A percentile compares a stretch with the other conserved stretches of the same genome.
These are phyloP conservation scores for Aureobasidium sp. DNA, from an alignment of 2,329 filamentous ascomycete genomes.

Conservation along the genomic window DNA sequence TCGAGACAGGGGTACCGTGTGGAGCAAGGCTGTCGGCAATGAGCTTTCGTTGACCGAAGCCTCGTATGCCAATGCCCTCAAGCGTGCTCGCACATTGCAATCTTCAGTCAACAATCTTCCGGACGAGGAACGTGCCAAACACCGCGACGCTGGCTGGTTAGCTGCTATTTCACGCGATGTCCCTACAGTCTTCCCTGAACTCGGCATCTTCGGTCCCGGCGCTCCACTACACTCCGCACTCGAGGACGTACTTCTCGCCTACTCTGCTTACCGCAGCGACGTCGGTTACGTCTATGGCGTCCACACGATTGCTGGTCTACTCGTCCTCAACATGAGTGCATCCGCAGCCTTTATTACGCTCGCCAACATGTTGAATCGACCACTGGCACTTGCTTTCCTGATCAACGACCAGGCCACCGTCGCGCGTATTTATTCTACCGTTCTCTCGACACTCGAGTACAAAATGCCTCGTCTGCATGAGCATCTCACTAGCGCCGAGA, in stretches of 20 bases:
- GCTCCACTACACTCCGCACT: constrained; percentile 62
- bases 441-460: constrained; percentile 58
- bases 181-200: constrained; percentile 60
- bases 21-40: constrained; percentile 66
- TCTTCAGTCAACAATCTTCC: constrained; percentile 43
- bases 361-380: constrained; percentile 70
- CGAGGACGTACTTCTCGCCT: constrained; percentile 68
- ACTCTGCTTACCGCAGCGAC: constrained; percentile 74
- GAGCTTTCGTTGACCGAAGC: constrained; percentile 59
- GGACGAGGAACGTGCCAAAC: constrained; percentile 39
- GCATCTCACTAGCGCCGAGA: constrained; percentile 49
- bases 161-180: constrained; percentile 59
- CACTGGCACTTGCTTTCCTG: constrained; percentile 68
- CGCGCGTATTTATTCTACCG: constrained; percentile 59
- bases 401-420: constrained; percentile 63
- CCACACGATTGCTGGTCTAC: constrained; percentile 65
- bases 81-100: constrained; percentile 58
- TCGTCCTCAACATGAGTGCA: constrained; percentile 64
- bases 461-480: constrained; percentile 59
- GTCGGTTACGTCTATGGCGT: constrained; percentile 71
- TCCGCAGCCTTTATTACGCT: constrained; percentile 62
- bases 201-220: constrained; percentile 62
- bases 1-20: constrained; percentile 61
- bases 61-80: constrained; percentile 64
- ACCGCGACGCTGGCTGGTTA: constrained; percentile 55